Base-by-base conservation (phyloP, 768 basidiomycete genomes). In the Naganishia kalamii region DNA sequence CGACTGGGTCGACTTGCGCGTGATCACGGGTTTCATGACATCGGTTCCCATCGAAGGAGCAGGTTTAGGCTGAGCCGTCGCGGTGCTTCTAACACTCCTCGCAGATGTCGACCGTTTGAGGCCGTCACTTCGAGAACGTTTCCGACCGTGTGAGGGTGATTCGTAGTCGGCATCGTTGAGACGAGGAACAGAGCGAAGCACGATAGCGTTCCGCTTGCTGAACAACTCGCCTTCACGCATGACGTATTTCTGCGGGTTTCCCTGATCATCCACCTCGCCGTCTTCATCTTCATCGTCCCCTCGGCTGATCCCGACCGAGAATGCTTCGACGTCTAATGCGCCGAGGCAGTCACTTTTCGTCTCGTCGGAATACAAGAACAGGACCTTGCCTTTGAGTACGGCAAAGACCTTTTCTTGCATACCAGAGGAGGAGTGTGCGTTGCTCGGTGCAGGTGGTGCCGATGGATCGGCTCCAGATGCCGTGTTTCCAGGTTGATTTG, bases 291-390 rank as follows among this genome's bases (percentile, higher is more conserved):
- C 74, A 0, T 73, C 73, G 12, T 70, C 68, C 17, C 66, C 62
- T 25, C 62, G 30, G 30, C 51, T 49, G 50, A 97, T 80, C 32
- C 82, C 79, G 49, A 93, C 88, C 59, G 87, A 84, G 75, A 92
- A 88, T 17, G 86, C 82, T 60, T 87, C 82, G 62, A 97, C 80
- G 75, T 94, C 89, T 47, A 98, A 83, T n/a, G 87, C 93, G 3
- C 87, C 91, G 73, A 87, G 88, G 79, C 90, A 92, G 70, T 97
- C 93, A 60, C 84, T 84, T 86, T 90, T 89, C 17, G 81, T 83
- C 79, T 96, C 92, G 78, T 93, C 89, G 77, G 94, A 92, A 79
- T 96, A 97, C 23, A 98, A 81, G 78, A 91, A 97, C 32, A 98
- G 80, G 41, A 94, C 86, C 72, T 85, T 88, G 47, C 88, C 90